Percentiles rank a stretch among this genome's conserved stretches.
These are phyloP conservation scores for Pittosporum tobira DNA, from an alignment of 129 eudicot genomes.

Conservation along the genomic window DNA sequence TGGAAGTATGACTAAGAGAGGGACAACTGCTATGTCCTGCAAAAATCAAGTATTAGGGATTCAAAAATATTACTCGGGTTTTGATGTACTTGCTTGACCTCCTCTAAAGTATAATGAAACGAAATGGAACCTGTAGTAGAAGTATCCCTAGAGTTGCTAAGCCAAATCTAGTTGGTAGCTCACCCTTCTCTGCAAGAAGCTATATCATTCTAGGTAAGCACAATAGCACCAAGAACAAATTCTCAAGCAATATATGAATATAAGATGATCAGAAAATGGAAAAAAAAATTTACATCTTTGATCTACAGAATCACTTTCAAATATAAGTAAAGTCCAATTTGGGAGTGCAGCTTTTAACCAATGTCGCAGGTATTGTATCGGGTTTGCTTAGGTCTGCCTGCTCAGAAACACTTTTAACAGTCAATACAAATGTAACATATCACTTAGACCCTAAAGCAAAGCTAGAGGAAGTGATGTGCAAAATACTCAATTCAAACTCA, in stretches of 20 bases:
- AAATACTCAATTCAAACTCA: no score
- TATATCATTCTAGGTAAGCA: constrained; percentile 42
- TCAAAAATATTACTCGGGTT: constrained; percentile 18
- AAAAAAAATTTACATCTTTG: constrained; percentile 1
- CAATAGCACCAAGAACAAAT: neutral
- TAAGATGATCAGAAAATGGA: no score
- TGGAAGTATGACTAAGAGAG: constrained; percentile 93
- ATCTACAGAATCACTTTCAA: neutral
- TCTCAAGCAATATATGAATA: neutral
- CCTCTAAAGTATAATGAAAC: constrained; percentile 8
- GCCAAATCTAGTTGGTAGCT: constrained; percentile 93
- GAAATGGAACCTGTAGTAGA: constrained; percentile 62
- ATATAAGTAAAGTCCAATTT: constrained; percentile 8
- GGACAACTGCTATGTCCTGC: constrained; percentile 99
- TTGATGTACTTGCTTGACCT: constrained; percentile 8
- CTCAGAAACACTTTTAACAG: constrained; percentile 13
- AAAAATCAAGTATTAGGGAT: constrained; percentile 30
- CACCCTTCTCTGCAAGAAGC: constrained; percentile 99
- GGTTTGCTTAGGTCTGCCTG: constrained; percentile 95
- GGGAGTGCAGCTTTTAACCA: constrained; percentile 97
- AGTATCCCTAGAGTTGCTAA: constrained; percentile 97
- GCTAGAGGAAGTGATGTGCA: neutral
- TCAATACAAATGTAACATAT: neutral
- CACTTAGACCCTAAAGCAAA: neutral
- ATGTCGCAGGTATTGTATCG: constrained; percentile 90